Evolutionary conservation across 345 rosid genomes (phyloP).

Genomic region (Stellera chamaejasme): DNA sequence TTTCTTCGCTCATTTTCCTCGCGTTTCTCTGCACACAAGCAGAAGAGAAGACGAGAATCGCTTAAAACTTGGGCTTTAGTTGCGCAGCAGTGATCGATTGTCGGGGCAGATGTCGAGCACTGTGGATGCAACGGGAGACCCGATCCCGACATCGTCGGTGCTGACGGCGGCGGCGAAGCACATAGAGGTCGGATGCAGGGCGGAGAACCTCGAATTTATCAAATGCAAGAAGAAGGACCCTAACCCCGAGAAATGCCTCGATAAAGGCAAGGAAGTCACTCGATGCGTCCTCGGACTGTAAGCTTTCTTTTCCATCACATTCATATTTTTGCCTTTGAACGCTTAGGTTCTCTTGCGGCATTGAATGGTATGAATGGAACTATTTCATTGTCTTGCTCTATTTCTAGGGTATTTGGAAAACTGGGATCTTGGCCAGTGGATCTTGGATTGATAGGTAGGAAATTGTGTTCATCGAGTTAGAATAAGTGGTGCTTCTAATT

Average conservation of each 20-base stretch:
- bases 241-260: slow-evolving; percentile 97
- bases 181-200: slow-evolving; percentile 50
- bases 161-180: slow-evolving; percentile 88
- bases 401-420: background rate
- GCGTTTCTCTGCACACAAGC: too few species aligned
- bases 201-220: slow-evolving; percentile 79
- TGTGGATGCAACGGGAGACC: slow-evolving; percentile 63
- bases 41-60: background rate
- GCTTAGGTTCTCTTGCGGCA: background rate
- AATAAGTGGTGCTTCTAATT: too few species aligned
- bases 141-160: slow-evolving; percentile 95
- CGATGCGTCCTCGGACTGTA: slow-evolving; percentile 91
- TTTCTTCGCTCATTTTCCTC: too few species aligned
- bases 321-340: background rate
- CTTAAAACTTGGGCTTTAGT: background rate
- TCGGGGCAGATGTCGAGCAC: slow-evolving; percentile 54
- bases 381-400: background rate
- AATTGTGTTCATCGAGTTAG: too few species aligned
- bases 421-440: too few species aligned
- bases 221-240: slow-evolving; percentile 98
- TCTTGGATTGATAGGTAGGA: too few species aligned
- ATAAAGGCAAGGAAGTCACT: slow-evolving; percentile 89
- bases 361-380: background rate
- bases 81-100: slow-evolving; percentile 1
- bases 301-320: slow-evolving; percentile 12